Percentiles rank a stretch among this genome's conserved stretches.
These are phyloP conservation scores for Suillus placidus DNA, from an alignment of 768 basidiomycete genomes.

Conservation along the genomic window DNA sequence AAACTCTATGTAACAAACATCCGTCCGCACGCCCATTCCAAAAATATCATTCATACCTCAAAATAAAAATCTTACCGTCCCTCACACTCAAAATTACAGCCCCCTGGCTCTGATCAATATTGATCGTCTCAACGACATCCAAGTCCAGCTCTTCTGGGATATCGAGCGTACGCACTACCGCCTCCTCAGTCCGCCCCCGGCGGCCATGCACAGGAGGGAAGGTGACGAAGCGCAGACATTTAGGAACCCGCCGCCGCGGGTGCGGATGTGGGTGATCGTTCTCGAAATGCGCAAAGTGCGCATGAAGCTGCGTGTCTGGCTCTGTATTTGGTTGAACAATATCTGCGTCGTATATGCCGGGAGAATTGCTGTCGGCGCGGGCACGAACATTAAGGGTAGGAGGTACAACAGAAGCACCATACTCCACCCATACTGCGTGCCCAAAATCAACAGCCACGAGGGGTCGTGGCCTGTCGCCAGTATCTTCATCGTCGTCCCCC, in stretches of 20 bases:
- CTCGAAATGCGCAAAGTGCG: slow-evolving; percentile 1
- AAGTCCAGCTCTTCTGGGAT: slow-evolving; percentile 68
- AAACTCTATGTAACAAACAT: not conserved
- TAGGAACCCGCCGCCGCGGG: slow-evolving; percentile 37
- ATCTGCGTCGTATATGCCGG: not conserved
- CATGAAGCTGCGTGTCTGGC: not conserved
- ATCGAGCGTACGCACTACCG: slow-evolving; percentile 58
- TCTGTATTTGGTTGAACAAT: not conserved
- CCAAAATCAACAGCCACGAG: slow-evolving; percentile 87
- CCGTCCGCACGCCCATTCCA: not conserved
- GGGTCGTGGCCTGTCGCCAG: slow-evolving; percentile 57
- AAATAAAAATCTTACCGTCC: slow-evolving; percentile 71
- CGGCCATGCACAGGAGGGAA: slow-evolving; percentile 54
- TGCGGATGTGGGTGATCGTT: slow-evolving; percentile 14
- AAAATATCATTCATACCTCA: slow-evolving; percentile 55
- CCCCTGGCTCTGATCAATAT: slow-evolving; percentile 77
- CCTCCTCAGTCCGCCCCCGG: slow-evolving; percentile 38
- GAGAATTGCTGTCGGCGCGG: not conserved
- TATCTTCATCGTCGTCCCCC: slow-evolving; percentile 33
- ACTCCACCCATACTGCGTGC: slow-evolving; percentile 84
- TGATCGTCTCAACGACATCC: slow-evolving; percentile 70
- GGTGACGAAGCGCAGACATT: slow-evolving; percentile 68
- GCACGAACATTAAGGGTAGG: not conserved
- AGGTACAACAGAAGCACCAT: slow-evolving; percentile 28
- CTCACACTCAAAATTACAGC: slow-evolving; percentile 70